Base-by-base conservation (phyloP, 1,284 basidiomycete species). In the Schizopora paradoxa region DNA sequence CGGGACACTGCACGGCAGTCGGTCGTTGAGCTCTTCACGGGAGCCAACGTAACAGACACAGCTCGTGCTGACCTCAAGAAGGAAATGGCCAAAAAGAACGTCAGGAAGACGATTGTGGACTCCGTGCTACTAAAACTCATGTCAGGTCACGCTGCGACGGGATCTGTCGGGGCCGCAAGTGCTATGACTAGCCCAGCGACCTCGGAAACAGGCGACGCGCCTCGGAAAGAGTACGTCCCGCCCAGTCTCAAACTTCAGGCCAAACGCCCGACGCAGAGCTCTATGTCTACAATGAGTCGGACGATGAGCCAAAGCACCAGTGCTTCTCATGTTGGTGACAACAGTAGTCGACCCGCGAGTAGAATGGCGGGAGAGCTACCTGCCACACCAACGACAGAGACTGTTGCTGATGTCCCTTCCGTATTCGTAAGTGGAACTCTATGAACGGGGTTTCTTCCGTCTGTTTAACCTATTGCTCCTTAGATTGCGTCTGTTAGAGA, bases 31-130 rank as follows among this genome's bases (percentile, higher is more conserved):
- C 74, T 99, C 35, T 93, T 97, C 58, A 82, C 88, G 0, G 85
- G 85, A 8, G 77, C 88, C 1, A 76, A 77, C 1, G 86, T 91
- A 5, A 82, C 86, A 0, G 82, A 94, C 55, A 83, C 82, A 6
- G 95, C 94, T 2, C 83, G 90, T 39, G 79, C 91, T 0, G 94
- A 98, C 61, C 72, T 99, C 43, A 97, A 97, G 70, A 93, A 90
- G 61, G 88, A 93, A 61, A 75, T 99, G 72, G 66, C 78, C 2
- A 88, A 86, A 61, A 86, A 87, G 62, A 77, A 76, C 39, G 87
- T 95, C 27, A 77, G 92, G 36, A 96, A 95, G 65, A 79, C 82
- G 5, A 93, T 94, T 31, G 77, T 82, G 11, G 86, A 90, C 52
- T 70, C 70, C 44, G 76, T 90, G 2, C 69, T 86, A 6, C 63